These are phyloP conservation scores for Geoglossum glabrum DNA, from an alignment of 495 filamentous ascomycete genomes.

Conservation along the genomic window DNA sequence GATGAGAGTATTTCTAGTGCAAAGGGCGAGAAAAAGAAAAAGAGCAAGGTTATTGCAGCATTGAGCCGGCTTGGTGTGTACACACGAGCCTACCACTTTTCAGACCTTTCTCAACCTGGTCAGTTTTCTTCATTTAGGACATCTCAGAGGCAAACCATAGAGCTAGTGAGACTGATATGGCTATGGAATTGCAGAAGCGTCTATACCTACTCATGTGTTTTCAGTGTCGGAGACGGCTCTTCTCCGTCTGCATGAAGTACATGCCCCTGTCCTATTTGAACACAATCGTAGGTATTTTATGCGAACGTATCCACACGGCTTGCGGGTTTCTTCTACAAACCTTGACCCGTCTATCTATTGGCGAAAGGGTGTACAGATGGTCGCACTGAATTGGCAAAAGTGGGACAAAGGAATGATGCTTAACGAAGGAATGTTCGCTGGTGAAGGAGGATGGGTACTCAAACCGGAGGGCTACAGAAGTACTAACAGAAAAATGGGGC, in stretches of 20 bases:
- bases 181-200: slow-evolving; percentile 5
- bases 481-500: slow-evolving; percentile 5
- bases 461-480: slow-evolving; percentile 48
- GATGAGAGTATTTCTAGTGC: slow-evolving; percentile 8
- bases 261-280: background rate
- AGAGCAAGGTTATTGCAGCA: slow-evolving; percentile 53
- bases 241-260: background rate
- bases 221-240: slow-evolving; percentile 4
- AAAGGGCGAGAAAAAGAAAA: slow-evolving; percentile 18
- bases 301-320: slow-evolving; percentile 71
- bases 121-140: slow-evolving; percentile 2
- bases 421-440: slow-evolving; percentile 79
- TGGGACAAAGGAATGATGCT: slow-evolving; percentile 89
- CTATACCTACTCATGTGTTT: slow-evolving; percentile 1
- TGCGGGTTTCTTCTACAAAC: slow-evolving; percentile 69
- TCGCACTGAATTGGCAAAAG: slow-evolving; percentile 88
- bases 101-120: slow-evolving; percentile 39
- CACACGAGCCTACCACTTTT: slow-evolving; percentile 62
- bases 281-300: slow-evolving; percentile 38
- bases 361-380: slow-evolving; percentile 77
- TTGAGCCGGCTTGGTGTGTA: slow-evolving; percentile 65
- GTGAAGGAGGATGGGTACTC: slow-evolving; percentile 60
- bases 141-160: background rate
- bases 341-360: slow-evolving; percentile 68
- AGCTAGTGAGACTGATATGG: background rate